Conservation (phyloP, 2,329 filamentous ascomycete species). For the Colletotrichum coccodes region DNA sequence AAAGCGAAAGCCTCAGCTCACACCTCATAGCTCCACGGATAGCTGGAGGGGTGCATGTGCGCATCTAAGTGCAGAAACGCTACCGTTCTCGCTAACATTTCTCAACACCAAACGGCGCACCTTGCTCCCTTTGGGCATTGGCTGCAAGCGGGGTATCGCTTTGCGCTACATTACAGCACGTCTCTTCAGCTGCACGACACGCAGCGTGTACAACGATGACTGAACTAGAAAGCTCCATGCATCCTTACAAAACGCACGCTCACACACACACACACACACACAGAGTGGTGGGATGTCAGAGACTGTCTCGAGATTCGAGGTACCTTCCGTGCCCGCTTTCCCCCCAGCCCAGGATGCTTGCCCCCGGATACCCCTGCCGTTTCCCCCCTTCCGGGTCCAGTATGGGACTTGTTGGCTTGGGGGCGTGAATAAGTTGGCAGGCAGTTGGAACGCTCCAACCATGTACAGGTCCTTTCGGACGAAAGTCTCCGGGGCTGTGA, state of each 20-base stretch:
- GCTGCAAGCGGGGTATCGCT: neutral
- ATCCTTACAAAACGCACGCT: neutral
- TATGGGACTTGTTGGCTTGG: neutral
- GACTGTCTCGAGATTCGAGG: neutral
- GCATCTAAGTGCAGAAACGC: neutral
- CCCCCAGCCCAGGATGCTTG: neutral
- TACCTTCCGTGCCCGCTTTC: neutral
- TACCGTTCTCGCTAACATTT: neutral
- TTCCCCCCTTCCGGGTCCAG: conserved; percentile 6
- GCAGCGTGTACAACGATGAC: neutral
- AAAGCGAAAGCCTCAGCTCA: neutral
- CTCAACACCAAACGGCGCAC: neutral
- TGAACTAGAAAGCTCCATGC: neutral
- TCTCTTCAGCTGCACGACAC: neutral
- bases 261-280: neutral
- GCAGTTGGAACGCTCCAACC: conserved; percentile 8
- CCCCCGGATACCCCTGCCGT: neutral
- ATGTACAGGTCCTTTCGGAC: conserved; percentile 18
- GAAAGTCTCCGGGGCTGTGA: conserved; percentile 17
- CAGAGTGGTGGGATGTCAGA: neutral
- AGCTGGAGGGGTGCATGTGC: neutral
- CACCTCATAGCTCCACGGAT: neutral
- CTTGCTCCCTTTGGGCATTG: neutral
- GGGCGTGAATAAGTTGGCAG: conserved; percentile 5
- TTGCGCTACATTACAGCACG: neutral